These are phyloP conservation scores for Neonectria neomacrospora DNA, from an alignment of 2,329 filamentous ascomycete species.

Conservation along the genomic window DNA sequence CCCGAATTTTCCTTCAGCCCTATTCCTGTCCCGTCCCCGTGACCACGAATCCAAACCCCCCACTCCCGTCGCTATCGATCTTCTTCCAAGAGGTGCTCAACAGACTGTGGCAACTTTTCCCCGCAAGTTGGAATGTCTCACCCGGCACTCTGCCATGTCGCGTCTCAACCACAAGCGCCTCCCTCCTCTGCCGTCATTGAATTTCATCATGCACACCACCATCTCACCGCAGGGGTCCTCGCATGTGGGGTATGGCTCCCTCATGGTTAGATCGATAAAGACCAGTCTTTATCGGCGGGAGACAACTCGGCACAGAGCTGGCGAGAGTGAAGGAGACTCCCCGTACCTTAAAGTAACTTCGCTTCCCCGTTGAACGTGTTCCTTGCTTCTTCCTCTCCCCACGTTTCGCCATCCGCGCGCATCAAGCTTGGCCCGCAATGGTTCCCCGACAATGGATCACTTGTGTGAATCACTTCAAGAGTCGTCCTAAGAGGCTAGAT, in stretches of 20 bases:
- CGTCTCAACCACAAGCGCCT: neutral
- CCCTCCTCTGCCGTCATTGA: neutral
- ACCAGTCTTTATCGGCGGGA: neutral
- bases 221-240: neutral
- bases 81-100: too few species aligned
- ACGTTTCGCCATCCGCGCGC: constrained; percentile 25
- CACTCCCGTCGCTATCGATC: neutral
- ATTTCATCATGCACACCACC: neutral
- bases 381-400: constrained; percentile 22
- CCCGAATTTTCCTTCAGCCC: constrained; percentile 7
- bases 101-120: constrained; percentile 14
- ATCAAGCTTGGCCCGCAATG: constrained; percentile 16
- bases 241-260: neutral
- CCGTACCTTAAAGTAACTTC: constrained; percentile 11
- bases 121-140: neutral
- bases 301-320: too few species aligned
- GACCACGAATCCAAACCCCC: constrained; percentile 8
- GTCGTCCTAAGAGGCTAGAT: constrained; percentile 2
- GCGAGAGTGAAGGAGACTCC: neutral
- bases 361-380: constrained; percentile 8
- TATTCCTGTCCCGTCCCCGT: constrained; percentile 5
- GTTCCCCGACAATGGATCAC: constrained; percentile 19
- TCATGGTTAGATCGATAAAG: neutral
- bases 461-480: neutral
- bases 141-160: neutral